Conservation (phyloP, 1,139 yeast species). For the Geotrichum reessii region DNA sequence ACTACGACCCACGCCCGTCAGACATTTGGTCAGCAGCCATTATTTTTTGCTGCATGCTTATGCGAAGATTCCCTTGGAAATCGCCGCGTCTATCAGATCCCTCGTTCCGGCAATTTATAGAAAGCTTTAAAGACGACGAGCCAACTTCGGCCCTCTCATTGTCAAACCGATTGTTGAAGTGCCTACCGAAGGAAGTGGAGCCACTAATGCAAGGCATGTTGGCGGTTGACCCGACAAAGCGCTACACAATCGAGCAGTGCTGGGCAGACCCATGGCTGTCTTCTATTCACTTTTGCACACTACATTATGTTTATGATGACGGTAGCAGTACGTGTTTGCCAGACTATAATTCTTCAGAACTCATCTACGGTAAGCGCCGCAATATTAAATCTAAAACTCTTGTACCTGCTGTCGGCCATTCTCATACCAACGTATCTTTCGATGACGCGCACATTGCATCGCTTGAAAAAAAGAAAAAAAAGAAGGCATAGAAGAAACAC, state of each 20-base stretch:
- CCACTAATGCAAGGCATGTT: slow-evolving; percentile 34
- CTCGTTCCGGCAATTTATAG: slow-evolving; percentile 57
- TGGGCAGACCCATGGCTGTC: slow-evolving; percentile 73
- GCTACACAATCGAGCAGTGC: slow-evolving; percentile 79
- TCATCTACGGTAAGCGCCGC: not conserved
- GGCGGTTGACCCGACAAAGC: slow-evolving; percentile 36
- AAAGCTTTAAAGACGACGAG: slow-evolving; percentile 30
- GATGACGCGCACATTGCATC: slow-evolving; percentile 96
- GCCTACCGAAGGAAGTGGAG: slow-evolving; percentile 34
- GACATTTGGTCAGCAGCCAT: slow-evolving; percentile 95
- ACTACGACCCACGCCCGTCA: slow-evolving; percentile 88
- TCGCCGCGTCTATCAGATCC: slow-evolving; percentile 81
- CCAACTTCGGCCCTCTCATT: slow-evolving; percentile 7
- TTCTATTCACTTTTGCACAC: slow-evolving; percentile 49
- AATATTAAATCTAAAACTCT: slow-evolving; percentile 25
- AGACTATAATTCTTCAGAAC: not conserved
- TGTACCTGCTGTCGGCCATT: slow-evolving; percentile 48
- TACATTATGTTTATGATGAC: slow-evolving; percentile 30
- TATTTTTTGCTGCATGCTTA: slow-evolving; percentile 88
- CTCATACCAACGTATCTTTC: slow-evolving; percentile 84
- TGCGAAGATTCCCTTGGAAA: slow-evolving; percentile 94
- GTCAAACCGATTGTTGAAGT: slow-evolving; percentile 29
- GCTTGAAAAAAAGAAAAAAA: slow-evolving; percentile 55
- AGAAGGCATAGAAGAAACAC: slow-evolving; percentile 36
- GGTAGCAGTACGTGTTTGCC: not conserved